Conservation (phyloP, 164 flowering plant genomes). For the Piper betle region DNA sequence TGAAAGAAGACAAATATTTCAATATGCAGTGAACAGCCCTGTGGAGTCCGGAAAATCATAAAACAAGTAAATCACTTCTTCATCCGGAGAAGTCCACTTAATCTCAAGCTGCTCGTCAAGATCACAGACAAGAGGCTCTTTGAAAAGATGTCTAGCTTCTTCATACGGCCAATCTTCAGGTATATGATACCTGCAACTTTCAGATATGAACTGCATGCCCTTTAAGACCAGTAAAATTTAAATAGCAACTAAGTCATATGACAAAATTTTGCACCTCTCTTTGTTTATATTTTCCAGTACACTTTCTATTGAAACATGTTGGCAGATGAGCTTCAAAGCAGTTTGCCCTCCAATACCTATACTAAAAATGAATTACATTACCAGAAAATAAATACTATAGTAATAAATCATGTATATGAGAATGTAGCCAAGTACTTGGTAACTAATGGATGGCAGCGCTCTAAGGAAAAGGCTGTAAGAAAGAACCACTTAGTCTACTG, state of each 20-base stretch:
- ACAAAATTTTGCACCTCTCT: conserved; percentile 48
- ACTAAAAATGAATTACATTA: too few relatives aligned
- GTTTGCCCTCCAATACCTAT: conserved; percentile 87
- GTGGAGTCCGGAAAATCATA: not conserved
- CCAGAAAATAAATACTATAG: not conserved
- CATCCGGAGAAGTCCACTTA: conserved; percentile 88
- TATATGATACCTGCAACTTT: conserved; percentile 56
- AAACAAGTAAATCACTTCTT: conserved; percentile 36
- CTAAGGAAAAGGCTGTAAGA: too few relatives aligned
- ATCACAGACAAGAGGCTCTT: conserved; percentile 57
- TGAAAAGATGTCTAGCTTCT: conserved; percentile 73
- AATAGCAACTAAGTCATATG: not conserved
- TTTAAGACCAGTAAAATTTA: not conserved
- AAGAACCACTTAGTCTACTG: too few relatives aligned
- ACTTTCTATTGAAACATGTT: conserved; percentile 83
- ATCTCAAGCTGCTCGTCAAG: conserved; percentile 48
- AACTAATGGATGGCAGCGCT: too few relatives aligned
- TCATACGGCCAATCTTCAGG: conserved; percentile 88
- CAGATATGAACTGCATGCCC: not conserved
- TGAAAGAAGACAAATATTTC: conserved; percentile 9
- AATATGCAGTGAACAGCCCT: not conserved
- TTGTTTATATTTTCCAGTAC: conserved; percentile 78
- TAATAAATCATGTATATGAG: too few relatives aligned
- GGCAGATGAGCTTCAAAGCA: conserved; percentile 92
- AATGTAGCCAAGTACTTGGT: too few relatives aligned